Evolutionary conservation across 2,329 filamentous ascomycete species (phyloP), one percentile per base, ranked within the genome.

Genomic region (Grosmannia huntii): DNA sequence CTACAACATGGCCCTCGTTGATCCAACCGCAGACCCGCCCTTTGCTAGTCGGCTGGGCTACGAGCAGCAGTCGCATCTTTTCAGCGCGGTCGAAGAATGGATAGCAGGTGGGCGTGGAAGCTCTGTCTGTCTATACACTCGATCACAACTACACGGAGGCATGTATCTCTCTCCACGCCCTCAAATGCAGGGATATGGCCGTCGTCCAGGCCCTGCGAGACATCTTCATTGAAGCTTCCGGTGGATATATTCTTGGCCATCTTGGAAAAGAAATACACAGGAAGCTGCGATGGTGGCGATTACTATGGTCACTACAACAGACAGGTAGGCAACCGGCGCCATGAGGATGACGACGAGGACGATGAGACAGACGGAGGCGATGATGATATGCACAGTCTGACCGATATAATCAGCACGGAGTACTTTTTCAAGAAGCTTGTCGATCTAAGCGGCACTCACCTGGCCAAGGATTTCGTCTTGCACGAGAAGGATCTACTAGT

Each of bases 1-100:
- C 0, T 81, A 79, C 65, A 78, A 79, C 59, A 67, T 80, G 6
- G 64, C 77, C 19, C 66, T 71, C 41, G 56, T 25, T 36, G 21
- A 60, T 52, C n/a, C 41, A 56, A 1, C 48, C n/a, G 5, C 14
- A 10, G 50, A 48, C 5, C 36, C 49, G 3, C 27, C 48, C 19
- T 9, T 27, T 11, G 48, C 31, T 16, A 11, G 21, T 21, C 19
- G 4, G 36, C 33, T 23, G 25, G 21, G 16, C 25, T 9, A 9
- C 4, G 19, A 31, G 7, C n/a, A 44, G 21, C 10, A n/a, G 16
- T 44, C 49, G 16, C 38, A 25, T 2, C 56, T 57, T n/a, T 25
- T 3, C 9, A 16, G 19, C 6, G 19, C 36, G 1, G 19, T 57
- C 23, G 14, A 33, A 36, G 2, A 9, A 21, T 57, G 56, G 49